phyloP scores from a whole-genome alignment of 108 stramenopile species.

The Craspedostauros australis region DNA sequence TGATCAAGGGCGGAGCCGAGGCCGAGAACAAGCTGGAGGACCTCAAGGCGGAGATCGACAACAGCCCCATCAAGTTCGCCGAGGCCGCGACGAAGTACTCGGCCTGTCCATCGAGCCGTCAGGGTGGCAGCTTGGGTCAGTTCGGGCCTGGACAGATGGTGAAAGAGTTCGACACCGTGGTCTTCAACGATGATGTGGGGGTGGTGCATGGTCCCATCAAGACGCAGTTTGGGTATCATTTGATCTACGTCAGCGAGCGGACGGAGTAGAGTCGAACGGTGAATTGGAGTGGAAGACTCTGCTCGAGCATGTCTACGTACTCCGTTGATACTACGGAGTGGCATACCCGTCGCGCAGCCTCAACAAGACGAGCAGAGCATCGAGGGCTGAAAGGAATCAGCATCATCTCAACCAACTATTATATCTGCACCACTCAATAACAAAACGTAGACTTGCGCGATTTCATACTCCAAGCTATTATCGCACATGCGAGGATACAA shows the following conservation, averaged over 20 bases:
- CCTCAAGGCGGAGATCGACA: slow-evolving; percentile 38
- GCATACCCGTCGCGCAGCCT: too few species aligned
- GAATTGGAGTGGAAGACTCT: too few species aligned
- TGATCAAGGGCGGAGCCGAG: slow-evolving; percentile 44
- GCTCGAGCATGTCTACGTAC: too few species aligned
- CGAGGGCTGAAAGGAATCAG: too few species aligned
- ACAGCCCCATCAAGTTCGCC: slow-evolving; percentile 40
- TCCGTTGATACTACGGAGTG: too few species aligned
- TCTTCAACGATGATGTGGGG: slow-evolving; percentile 44
- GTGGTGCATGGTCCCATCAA: slow-evolving; percentile 48
- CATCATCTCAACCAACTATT: too few species aligned
- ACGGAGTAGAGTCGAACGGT: slow-evolving; percentile 37
- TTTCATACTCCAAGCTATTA: too few species aligned
- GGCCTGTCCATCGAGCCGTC: slow-evolving; percentile 48
- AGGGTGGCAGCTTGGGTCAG: slow-evolving; percentile 60
- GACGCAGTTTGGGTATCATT: slow-evolving; percentile 70
- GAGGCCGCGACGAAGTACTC: slow-evolving; percentile 46
- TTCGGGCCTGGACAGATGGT: slow-evolving; percentile 75
- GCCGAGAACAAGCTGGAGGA: slow-evolving; percentile 38
- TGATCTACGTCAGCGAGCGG: slow-evolving; percentile 60
- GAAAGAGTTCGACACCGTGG: slow-evolving; percentile 64
- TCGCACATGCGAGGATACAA: too few species aligned
- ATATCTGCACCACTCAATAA: too few species aligned
- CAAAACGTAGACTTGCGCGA: too few species aligned
- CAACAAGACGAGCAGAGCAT: too few species aligned